A percentile compares a stretch with the other conserved stretches of the same genome.
phyloP scores from a whole-genome alignment of 1,284 basidiomycete genomes.

The Tausonia pullulans region DNA sequence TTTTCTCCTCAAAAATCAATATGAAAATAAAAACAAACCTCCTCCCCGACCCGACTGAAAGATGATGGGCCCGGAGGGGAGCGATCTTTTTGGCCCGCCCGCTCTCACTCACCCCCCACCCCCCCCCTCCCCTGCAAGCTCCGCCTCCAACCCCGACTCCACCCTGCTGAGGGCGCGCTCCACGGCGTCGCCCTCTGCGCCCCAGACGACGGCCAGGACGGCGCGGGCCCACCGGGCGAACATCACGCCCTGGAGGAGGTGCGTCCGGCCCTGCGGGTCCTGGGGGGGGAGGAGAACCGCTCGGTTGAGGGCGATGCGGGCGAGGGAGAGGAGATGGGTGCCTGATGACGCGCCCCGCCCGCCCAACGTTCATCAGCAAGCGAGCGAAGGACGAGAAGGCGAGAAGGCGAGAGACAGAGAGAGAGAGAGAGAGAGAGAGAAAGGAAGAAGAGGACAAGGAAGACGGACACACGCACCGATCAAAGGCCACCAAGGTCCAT shows the following conservation, averaged over 20 bases:
- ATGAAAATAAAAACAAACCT: too few relatives aligned
- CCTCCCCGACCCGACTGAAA: too few relatives aligned
- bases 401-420: too few relatives aligned
- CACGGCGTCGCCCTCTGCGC: neutral
- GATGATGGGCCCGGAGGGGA: too few relatives aligned
- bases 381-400: neutral
- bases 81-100: too few relatives aligned
- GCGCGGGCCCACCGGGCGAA: constrained; percentile 1
- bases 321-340: constrained; percentile 8
- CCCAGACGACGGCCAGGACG: constrained; percentile 6
- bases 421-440: too few relatives aligned
- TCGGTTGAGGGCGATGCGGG: constrained; percentile 10
- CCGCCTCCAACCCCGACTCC: neutral
- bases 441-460: neutral
- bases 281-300: constrained; percentile 3
- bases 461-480: constrained; percentile 3
- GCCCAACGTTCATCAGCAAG: neutral
- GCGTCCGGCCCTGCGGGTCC: neutral
- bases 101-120: too few relatives aligned
- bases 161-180: neutral
- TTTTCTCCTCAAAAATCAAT: too few relatives aligned
- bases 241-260: neutral
- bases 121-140: neutral
- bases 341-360: neutral
- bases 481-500: constrained; percentile 5